phyloP scores from a whole-genome alignment of 208 protist species.

The Acanthamoeba royreba region DNA sequence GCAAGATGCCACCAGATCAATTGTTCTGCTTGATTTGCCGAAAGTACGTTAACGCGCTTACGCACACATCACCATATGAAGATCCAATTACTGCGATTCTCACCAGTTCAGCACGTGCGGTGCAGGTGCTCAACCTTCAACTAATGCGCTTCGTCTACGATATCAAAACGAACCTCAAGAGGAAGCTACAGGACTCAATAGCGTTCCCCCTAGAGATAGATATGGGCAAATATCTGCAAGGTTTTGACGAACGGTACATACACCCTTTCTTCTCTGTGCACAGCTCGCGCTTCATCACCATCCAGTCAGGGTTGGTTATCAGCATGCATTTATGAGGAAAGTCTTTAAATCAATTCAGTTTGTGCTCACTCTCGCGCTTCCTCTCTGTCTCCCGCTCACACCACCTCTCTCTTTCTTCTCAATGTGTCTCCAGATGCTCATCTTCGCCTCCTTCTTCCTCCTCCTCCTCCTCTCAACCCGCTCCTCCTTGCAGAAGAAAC shows the following conservation, averaged over 20 bases:
- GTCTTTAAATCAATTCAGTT: too few species aligned
- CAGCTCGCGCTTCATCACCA: too few species aligned
- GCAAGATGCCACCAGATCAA: constrained; percentile 27
- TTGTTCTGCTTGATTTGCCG: constrained; percentile 30
- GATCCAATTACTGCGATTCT: too few species aligned
- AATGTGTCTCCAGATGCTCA: neutral
- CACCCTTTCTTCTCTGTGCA: neutral
- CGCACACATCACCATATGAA: too few species aligned
- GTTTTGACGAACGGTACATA: neutral
- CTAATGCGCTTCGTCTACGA: constrained; percentile 47
- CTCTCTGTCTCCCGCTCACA: too few species aligned
- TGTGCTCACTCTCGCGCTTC: too few species aligned
- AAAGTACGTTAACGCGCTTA: neutral
- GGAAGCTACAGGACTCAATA: neutral
- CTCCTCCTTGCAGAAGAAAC: neutral
- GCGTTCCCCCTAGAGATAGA: constrained; percentile 25
- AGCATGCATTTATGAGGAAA: neutral
- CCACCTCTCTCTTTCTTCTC: too few species aligned
- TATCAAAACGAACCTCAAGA: neutral
- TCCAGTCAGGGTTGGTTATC: neutral
- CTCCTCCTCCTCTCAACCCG: neutral
- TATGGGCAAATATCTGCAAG: constrained; percentile 23
- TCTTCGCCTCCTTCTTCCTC: neutral
- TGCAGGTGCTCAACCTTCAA: constrained; percentile 40
- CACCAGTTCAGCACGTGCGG: too few species aligned